These are phyloP conservation scores for Dorcoceras hygrometricum DNA, from an alignment of 257 asterid species.

Conservation along the genomic window DNA sequence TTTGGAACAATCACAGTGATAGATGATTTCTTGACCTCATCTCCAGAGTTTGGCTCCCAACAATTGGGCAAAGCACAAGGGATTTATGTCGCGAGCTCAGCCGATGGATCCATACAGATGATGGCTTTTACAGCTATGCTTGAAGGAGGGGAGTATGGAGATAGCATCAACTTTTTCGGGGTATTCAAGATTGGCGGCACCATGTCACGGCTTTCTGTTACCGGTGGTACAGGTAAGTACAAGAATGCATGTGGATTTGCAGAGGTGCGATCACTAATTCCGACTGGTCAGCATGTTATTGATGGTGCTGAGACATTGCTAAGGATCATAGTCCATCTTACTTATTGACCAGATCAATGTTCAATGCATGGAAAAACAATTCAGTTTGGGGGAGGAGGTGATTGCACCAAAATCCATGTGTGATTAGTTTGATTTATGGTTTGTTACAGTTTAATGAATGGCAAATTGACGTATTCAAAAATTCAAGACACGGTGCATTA, in stretches of 20 bases:
- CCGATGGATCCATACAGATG: conserved; percentile 61
- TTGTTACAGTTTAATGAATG: neutral
- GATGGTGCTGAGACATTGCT: conserved; percentile 46
- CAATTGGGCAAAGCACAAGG: conserved; percentile 73
- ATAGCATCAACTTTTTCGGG: conserved; percentile 61
- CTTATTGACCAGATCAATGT: conserved; percentile 24
- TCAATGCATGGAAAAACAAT: neutral
- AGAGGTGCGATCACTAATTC: conserved; percentile 41
- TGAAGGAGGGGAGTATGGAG: conserved; percentile 51
- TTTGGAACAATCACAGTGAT: conserved; percentile 60
- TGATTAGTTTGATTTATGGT: neutral
- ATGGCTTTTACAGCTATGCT: conserved; percentile 71
- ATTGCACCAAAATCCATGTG: neutral
- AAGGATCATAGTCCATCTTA: conserved; percentile 44
- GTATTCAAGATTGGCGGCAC: conserved; percentile 50
- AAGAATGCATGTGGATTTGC: conserved; percentile 75
- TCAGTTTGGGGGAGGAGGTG: neutral
- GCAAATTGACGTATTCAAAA: conserved; percentile 1
- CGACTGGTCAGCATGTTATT: conserved; percentile 43
- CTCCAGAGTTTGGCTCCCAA: conserved; percentile 45
- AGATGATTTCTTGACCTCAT: conserved; percentile 55
- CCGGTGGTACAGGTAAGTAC: conserved; percentile 71
- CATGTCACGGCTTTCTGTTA: conserved; percentile 67
- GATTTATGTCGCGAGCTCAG: conserved; percentile 69
- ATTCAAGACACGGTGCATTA: neutral